phyloP scores from a whole-genome alignment of 2,329 filamentous ascomycete genomes.

The Nemania abortiva region DNA sequence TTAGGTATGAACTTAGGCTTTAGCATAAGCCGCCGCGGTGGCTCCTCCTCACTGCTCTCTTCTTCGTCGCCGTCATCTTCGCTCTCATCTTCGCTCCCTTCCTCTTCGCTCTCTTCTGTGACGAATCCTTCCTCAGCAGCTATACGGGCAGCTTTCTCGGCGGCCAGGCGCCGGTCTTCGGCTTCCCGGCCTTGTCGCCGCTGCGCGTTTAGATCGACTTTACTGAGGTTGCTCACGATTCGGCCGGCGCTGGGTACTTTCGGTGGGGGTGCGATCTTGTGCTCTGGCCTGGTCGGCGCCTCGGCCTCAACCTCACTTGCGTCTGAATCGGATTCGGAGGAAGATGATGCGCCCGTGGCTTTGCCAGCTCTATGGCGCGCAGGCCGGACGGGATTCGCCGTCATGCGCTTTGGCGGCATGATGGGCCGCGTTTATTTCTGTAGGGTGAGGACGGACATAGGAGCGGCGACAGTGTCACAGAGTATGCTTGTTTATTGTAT shows the following conservation, averaged over 20 bases:
- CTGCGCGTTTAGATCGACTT: constrained; percentile 64
- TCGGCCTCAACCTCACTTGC: constrained; percentile 58
- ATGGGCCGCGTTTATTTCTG: constrained; percentile 23
- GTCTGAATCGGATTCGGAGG: constrained; percentile 63
- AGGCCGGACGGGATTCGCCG: constrained; percentile 85
- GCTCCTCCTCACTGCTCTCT: constrained; percentile 67
- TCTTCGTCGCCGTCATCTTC: constrained; percentile 56
- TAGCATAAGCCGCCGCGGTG: constrained; percentile 69
- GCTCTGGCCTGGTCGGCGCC: constrained; percentile 44
- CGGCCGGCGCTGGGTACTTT: constrained; percentile 68
- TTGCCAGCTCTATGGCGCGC: constrained; percentile 90
- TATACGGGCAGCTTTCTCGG: constrained; percentile 62
- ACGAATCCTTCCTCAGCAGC: constrained; percentile 73
- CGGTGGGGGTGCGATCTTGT: constrained; percentile 65
- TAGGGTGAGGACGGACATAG: neutral
- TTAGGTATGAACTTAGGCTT: constrained; percentile 74
- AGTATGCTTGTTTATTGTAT: neutral
- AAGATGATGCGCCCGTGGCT: constrained; percentile 63
- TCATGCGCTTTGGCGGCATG: constrained; percentile 87
- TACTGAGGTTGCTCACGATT: constrained; percentile 65
- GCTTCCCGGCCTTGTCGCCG: constrained; percentile 60
- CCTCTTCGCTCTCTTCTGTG: constrained; percentile 62
- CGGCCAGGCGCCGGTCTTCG: constrained; percentile 61
- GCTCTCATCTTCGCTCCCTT: constrained; percentile 50
- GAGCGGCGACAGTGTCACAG: neutral